A percentile compares a stretch with the other conserved stretches of the same genome.
These are phyloP conservation scores for Amanita rimosa DNA, from an alignment of 768 basidiomycete genomes.

Conservation along the genomic window DNA sequence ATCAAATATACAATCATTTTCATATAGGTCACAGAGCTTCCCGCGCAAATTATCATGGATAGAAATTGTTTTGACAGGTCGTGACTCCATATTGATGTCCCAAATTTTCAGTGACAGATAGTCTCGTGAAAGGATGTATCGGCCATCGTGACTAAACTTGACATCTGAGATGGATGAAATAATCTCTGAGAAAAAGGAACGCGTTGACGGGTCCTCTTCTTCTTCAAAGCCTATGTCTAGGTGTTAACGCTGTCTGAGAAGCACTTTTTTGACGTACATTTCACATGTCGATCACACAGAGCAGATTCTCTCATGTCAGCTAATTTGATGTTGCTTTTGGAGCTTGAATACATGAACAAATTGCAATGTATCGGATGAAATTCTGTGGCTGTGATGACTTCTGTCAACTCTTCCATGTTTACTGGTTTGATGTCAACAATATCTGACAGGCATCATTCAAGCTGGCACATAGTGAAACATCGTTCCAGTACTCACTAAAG, in stretches of 20 bases:
- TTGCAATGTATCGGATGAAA: constrained; percentile 98
- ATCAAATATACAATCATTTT: constrained; percentile 99
- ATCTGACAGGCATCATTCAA: constrained; percentile 37
- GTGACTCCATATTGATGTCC: constrained; percentile 98
- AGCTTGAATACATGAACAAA: constrained; percentile 98
- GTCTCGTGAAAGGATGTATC: constrained; percentile 94
- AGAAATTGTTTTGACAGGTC: constrained; percentile 93
- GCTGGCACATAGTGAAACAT: background rate
- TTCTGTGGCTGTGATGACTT: constrained; percentile 99
- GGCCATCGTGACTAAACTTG: constrained; percentile 96
- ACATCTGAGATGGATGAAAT: constrained; percentile 99
- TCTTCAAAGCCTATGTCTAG: constrained; percentile 81
- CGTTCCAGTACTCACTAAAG: constrained; percentile 67
- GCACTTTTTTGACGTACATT: constrained; percentile 50
- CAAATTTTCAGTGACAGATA: constrained; percentile 98
- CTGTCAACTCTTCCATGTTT: constrained; percentile 99
- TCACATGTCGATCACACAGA: constrained; percentile 90
- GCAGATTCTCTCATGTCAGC: constrained; percentile 99
- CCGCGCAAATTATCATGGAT: constrained; percentile 97
- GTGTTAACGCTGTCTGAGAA: constrained; percentile 9
- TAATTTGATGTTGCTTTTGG: constrained; percentile 98
- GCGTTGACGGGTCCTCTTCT: constrained; percentile 93
- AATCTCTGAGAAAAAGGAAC: constrained; percentile 99
- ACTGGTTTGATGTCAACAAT: constrained; percentile 99
- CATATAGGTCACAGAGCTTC: constrained; percentile 96